A percentile compares a stretch with the other conserved stretches of the same genome.
These are phyloP conservation scores for Pholiota molesta DNA, from an alignment of 768 basidiomycete species.

Conservation along the genomic window DNA sequence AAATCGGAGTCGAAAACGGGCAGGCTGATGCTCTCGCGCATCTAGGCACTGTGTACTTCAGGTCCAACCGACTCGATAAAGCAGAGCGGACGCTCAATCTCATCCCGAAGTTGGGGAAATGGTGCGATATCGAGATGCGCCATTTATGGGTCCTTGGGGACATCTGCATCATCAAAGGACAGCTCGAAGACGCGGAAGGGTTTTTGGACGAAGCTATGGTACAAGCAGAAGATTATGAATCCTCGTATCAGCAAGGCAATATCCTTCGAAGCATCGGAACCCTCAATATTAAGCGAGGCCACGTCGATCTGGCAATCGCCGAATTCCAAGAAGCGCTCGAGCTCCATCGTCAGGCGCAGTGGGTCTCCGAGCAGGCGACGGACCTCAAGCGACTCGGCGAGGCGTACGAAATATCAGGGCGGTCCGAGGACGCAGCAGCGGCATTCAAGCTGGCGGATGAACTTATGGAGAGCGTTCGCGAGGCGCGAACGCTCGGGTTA, in stretches of 20 bases:
- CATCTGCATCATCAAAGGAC: neutral
- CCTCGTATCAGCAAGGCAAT: neutral
- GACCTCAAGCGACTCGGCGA: no score
- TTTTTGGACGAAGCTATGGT: neutral
- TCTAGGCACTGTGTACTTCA: neutral
- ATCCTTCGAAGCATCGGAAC: neutral
- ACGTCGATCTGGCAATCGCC: no score
- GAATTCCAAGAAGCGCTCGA: no score
- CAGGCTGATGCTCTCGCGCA: neutral
- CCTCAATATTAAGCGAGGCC: no score
- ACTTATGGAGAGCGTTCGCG: no score
- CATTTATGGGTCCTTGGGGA: neutral
- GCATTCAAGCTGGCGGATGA: no score
- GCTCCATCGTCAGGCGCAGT: no score
- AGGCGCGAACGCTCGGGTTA: no score
- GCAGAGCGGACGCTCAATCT: neutral
- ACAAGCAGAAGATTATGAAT: neutral
- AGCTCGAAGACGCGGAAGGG: neutral
- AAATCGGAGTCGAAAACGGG: neutral
- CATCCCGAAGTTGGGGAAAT: neutral
- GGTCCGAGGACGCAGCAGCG: no score
- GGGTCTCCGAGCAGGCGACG: no score
- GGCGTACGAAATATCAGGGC: no score
- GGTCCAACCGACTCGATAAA: neutral
- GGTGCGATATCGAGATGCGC: neutral